Evolutionary conservation across 345 rosid species (phyloP).

Genomic region (Lepidium didymum): DNA sequence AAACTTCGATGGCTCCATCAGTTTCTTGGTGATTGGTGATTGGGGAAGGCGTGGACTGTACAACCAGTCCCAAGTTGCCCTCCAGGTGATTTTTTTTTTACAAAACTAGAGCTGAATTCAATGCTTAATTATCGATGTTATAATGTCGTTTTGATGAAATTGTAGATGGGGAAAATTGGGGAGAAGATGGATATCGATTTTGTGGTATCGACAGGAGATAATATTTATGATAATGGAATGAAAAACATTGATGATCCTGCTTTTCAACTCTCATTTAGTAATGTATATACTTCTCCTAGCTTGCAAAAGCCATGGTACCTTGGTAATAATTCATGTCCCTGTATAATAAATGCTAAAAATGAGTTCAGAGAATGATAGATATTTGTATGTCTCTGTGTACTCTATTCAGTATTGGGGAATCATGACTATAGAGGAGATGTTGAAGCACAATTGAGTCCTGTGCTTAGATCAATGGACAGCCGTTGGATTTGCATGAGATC

Average conservation of each 20-base stretch:
- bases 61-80: slow-evolving; percentile 58
- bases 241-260: slow-evolving; percentile 31
- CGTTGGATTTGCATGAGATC: slow-evolving; percentile 43
- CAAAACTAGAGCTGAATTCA: too few species aligned
- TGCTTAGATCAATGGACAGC: slow-evolving; percentile 25
- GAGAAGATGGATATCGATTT: slow-evolving; percentile 38
- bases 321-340: slow-evolving; percentile 16
- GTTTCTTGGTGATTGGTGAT: slow-evolving; percentile 62
- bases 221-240: slow-evolving; percentile 40
- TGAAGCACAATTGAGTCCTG: slow-evolving; percentile 35
- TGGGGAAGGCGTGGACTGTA: slow-evolving; percentile 66
- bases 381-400: neutral
- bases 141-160: neutral
- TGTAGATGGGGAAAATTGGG: slow-evolving; percentile 44
- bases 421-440: slow-evolving; percentile 44
- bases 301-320: slow-evolving; percentile 41
- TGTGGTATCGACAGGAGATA: slow-evolving; percentile 46
- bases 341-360: neutral
- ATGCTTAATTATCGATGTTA: neutral
- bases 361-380: too few species aligned
- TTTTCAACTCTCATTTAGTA: slow-evolving; percentile 28
- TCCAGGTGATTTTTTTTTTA: slow-evolving; percentile 28
- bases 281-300: slow-evolving; percentile 38
- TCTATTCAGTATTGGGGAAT: slow-evolving; percentile 39
- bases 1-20: slow-evolving; percentile 45